Evolutionary conservation across 2,329 filamentous ascomycete genomes (phyloP).

Genomic region (Penicillium aurantiogriseum): DNA sequence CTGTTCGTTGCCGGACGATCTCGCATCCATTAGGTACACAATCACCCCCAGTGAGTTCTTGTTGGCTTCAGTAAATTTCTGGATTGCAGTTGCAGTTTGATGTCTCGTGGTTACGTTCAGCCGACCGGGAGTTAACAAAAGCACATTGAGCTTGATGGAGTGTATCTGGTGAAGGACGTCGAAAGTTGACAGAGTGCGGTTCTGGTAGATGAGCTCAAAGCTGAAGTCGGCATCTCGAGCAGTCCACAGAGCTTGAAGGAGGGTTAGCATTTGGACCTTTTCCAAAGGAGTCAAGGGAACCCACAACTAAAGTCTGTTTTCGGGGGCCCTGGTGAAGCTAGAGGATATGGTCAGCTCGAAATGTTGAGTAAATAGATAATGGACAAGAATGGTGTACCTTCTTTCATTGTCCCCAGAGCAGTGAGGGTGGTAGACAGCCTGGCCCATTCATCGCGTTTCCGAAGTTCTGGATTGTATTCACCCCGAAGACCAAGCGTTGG

Average conservation of each 20-base stretch:
- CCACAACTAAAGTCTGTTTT: not conserved
- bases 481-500: not conserved
- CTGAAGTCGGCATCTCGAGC: not conserved
- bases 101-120: not conserved
- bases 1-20: not conserved
- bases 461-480: not conserved
- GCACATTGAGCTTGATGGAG: not conserved
- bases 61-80: not conserved
- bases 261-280: not conserved
- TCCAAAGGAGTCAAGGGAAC: not conserved
- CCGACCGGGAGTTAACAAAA: not conserved
- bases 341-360: not conserved
- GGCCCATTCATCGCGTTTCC: not conserved
- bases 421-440: not conserved
- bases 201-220: not conserved
- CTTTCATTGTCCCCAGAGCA: not conserved
- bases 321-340: not conserved
- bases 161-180: not conserved
- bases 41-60: not conserved
- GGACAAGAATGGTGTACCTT: not conserved
- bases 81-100: not conserved
- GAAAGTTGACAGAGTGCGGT: not conserved
- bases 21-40: not conserved
- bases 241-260: not conserved
- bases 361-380: not conserved